Conservation (phyloP, 495 filamentous ascomycete species). For the Neurospora intermedia region DNA sequence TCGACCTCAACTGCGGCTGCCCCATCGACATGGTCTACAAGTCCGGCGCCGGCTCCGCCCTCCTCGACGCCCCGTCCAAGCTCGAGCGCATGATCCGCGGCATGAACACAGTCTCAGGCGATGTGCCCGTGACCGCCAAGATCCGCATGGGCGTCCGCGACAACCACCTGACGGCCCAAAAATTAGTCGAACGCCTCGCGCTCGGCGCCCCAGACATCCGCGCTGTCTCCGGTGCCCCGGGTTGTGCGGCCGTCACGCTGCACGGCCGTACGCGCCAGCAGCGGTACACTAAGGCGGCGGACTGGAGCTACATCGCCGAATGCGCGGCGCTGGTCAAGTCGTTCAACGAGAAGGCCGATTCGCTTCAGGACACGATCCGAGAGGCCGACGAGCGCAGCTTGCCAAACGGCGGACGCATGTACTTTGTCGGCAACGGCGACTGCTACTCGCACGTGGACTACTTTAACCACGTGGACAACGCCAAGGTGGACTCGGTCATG, state of each 20-base stretch:
- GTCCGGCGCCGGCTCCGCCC: slow-evolving; percentile 83
- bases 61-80: slow-evolving; percentile 73
- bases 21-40: slow-evolving; percentile 89
- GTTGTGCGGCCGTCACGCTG: slow-evolving; percentile 84
- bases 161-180: slow-evolving; percentile 64
- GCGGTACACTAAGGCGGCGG: slow-evolving; percentile 76
- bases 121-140: slow-evolving; percentile 85
- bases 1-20: slow-evolving; percentile 94
- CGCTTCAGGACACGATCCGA: slow-evolving; percentile 58
- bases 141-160: slow-evolving; percentile 87
- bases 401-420: slow-evolving; percentile 53
- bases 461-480: slow-evolving; percentile 60
- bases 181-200: slow-evolving; percentile 70
- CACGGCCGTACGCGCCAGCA: slow-evolving; percentile 92
- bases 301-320: slow-evolving; percentile 91
- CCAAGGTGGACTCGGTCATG: slow-evolving; percentile 82
- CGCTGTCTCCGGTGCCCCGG: slow-evolving; percentile 53
- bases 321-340: slow-evolving; percentile 74
- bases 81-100: slow-evolving; percentile 85
- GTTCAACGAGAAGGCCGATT: slow-evolving; percentile 53
- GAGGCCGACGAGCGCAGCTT: slow-evolving; percentile 59
- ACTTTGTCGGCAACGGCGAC: slow-evolving; percentile 94
- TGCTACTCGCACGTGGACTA: slow-evolving; percentile 91
- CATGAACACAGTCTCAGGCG: slow-evolving; percentile 84
- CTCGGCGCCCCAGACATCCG: slow-evolving; percentile 62